Percentiles rank a stretch among this genome's conserved stretches.
Conservation (phyloP, 2,329 filamentous ascomycete species). For the Periconia macrospinosa region DNA sequence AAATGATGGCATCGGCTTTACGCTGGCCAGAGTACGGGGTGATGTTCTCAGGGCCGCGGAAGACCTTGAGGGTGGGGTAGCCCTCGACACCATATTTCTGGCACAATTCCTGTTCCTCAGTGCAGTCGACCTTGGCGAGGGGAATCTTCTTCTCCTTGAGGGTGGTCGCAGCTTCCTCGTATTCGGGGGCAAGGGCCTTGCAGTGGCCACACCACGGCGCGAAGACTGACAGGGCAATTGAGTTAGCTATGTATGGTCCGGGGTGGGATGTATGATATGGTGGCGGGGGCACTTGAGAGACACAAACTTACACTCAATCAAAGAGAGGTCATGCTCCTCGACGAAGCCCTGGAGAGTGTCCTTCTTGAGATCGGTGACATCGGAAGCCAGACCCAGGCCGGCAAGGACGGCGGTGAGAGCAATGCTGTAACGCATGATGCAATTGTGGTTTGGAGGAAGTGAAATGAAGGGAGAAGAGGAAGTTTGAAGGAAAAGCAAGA, state of each 20-base stretch:
- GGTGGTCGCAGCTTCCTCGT: conserved; percentile 81
- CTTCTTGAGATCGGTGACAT: conserved; percentile 82
- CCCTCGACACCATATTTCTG: conserved; percentile 88
- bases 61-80: conserved; percentile 98
- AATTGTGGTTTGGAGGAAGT: conserved; percentile 1
- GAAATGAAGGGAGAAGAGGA: neutral
- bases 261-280: neutral
- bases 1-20: conserved; percentile 76
- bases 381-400: conserved; percentile 68
- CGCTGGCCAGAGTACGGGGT: conserved; percentile 84
- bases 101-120: conserved; percentile 90
- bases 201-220: conserved; percentile 98
- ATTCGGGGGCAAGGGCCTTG: conserved; percentile 94
- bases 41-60: conserved; percentile 84
- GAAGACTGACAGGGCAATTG: conserved; percentile 67
- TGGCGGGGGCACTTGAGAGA: neutral
- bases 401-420: conserved; percentile 49
- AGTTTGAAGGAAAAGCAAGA: neutral
- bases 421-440: conserved; percentile 39
- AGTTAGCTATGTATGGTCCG: conserved; percentile 13
- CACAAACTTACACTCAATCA: conserved; percentile 79
- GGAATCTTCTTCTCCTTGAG: conserved; percentile 87
- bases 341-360: conserved; percentile 88
- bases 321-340: conserved; percentile 80
- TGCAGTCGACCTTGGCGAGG: conserved; percentile 91